Base-by-base conservation (phyloP, 345 rosid genomes). In the Excoecaria agallocha region DNA sequence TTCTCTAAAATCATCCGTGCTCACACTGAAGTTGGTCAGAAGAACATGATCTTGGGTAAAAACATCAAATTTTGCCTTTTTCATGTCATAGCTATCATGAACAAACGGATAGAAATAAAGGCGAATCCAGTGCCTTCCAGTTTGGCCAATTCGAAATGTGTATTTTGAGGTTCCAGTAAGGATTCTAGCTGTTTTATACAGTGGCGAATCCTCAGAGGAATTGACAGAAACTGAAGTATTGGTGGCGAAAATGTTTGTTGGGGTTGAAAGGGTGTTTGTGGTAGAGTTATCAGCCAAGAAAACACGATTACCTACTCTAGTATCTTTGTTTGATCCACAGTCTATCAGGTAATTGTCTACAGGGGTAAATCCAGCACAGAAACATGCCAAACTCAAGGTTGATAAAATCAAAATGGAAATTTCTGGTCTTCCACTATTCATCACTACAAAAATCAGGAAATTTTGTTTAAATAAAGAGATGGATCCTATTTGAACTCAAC, bases 51-150 rank as follows among this genome's bases (percentile, higher is more conserved):
- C 74, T 6, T 78, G 83, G 1, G 91, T 75, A 16, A 90, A 86
- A 70, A 94, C 91, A 38, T 84, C 78, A 73, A 94, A 94, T 8
- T 6, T 87, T 9, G 93, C 89, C 43, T 48, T 61, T 55, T 81
- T 88, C 97, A 91, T 87, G n/a, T 82, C 49, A 71, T 83, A 91
- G 71, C 70, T 82, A 39, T 74, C 80, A 71, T 78, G 77, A 59
- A 77, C 81, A 73, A 92, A 94, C 8, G 98, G 93, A 55, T 74
- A 79, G 82, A 94, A 92, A 77, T 94, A 89, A 55, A 94, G 84
- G 61, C 98, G 97, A 76, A 94, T 79, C 97, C 97, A 94, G 83
- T 89, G 97, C 50, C 97, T 84, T 70, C 95, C 98, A 2, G 49
- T 56, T 74, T 60, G 73, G 67, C 79, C 46, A 38, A 94, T 81